Evolutionary conservation across 768 basidiomycete species (phyloP).

Genomic region (Panellus pusillus): DNA sequence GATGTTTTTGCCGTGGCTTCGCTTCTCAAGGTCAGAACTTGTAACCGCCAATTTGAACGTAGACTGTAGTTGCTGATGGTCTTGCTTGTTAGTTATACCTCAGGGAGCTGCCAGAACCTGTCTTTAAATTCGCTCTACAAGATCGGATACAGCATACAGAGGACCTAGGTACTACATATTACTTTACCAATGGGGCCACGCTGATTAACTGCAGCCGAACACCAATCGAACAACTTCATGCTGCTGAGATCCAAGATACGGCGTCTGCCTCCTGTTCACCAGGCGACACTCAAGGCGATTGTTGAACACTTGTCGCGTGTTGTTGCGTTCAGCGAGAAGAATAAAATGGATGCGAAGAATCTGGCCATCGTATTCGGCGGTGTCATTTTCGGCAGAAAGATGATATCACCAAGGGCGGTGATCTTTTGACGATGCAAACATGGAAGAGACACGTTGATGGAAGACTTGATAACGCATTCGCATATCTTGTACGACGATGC

Average conservation of each 20-base stretch:
- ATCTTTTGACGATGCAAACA: conserved; percentile 73
- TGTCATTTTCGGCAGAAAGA: conserved; percentile 92
- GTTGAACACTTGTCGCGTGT: conserved; percentile 83
- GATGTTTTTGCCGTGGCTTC: conserved; percentile 85
- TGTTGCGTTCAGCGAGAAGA: conserved; percentile 62
- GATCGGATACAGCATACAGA: conserved; percentile 84
- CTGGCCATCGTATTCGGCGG: conserved; percentile 87
- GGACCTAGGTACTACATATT: conserved; percentile 55
- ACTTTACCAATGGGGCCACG: not conserved
- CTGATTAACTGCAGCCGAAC: conserved; percentile 52
- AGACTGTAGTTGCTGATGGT: conserved; percentile 10
- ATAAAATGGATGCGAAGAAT: conserved; percentile 95
- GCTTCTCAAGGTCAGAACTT: conserved; percentile 69
- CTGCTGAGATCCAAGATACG: conserved; percentile 87
- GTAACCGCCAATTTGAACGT: conserved; percentile 3
- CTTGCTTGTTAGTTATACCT: conserved; percentile 59
- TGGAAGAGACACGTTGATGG: conserved; percentile 74
- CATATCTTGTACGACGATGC: conserved; percentile 63
- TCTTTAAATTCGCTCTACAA: conserved; percentile 77
- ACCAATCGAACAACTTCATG: conserved; percentile 66
- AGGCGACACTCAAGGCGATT: conserved; percentile 76
- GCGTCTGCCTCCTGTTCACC: conserved; percentile 79
- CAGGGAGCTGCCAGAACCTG: conserved; percentile 85
- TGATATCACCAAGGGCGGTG: conserved; percentile 73
- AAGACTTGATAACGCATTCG: conserved; percentile 77